Percentiles rank a stretch among this genome's conserved stretches.
Conservation (phyloP, 306 rosid genomes). For the Rosa lucieae region DNA sequence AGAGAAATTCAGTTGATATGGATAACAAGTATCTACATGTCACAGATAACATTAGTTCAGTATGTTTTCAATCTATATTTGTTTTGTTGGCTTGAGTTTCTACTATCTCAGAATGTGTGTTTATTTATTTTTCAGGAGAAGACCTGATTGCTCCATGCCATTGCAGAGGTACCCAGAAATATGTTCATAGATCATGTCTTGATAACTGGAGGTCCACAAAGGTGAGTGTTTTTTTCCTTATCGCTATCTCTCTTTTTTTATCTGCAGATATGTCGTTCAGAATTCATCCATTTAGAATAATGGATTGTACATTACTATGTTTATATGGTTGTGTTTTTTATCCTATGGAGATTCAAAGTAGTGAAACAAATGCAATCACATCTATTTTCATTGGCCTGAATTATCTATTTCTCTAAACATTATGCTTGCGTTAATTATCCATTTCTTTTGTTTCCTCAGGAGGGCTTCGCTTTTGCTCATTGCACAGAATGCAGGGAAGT, state of each 20-base stretch:
- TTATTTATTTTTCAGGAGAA: conserved; percentile 57
- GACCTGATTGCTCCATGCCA: conserved; percentile 95
- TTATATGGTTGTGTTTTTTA: background rate
- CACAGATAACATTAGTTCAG: background rate
- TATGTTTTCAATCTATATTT: background rate
- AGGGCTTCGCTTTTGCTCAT: conserved; percentile 97
- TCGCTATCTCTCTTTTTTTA: conserved; percentile 8
- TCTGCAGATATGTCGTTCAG: background rate
- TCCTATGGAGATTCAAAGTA: background rate
- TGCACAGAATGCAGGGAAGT: conserved; percentile 96
- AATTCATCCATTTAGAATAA: conserved; percentile 4
- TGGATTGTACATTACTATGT: background rate
- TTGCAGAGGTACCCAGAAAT: conserved; percentile 98
- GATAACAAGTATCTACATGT: background rate
- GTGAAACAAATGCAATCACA: background rate
- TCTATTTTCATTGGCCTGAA: background rate
- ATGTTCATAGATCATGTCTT: conserved; percentile 90
- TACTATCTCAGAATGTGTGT: conserved; percentile 6
- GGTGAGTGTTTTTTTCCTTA: conserved; percentile 39
- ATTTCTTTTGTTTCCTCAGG: conserved; percentile 47
- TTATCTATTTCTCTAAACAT: background rate
- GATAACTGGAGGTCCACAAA: conserved; percentile 99
- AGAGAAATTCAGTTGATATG: background rate
- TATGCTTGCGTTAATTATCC: conserved; percentile 23
- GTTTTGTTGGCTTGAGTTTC: background rate